Percentiles rank a stretch among this genome's conserved stretches.
Evolutionary conservation across 192 early-diverging fungal genomes (phyloP).

Genomic region (Coemansia sp.): DNA sequence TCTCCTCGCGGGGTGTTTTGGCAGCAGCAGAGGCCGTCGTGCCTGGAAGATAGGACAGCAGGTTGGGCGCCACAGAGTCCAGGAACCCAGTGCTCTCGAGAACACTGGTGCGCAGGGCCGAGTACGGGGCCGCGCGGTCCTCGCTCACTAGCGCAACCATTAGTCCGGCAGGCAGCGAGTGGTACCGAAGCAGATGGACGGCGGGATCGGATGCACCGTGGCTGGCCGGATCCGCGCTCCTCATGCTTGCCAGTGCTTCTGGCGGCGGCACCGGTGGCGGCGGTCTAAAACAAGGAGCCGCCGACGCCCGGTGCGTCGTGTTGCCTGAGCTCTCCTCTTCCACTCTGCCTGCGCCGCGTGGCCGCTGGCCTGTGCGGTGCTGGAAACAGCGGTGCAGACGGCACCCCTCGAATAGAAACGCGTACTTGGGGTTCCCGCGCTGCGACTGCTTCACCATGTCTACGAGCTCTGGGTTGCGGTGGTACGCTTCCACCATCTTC

Average conservation of each 20-base stretch:
- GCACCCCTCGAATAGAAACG: conserved; percentile 28
- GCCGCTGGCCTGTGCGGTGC: conserved; percentile 13
- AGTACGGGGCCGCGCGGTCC: conserved; percentile 14
- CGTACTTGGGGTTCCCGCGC: conserved; percentile 25
- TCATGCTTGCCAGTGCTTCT: not conserved
- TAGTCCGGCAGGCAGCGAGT: conserved; percentile 33
- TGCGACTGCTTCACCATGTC: conserved; percentile 28
- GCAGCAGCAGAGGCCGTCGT: not conserved
- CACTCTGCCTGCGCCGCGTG: not conserved
- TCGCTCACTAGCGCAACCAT: conserved; percentile 22
- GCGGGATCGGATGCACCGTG: not conserved
- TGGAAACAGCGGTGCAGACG: conserved; percentile 28
- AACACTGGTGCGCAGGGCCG: conserved; percentile 7
- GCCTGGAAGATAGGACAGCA: not conserved
- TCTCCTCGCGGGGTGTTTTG: no score
- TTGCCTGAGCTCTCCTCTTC: not conserved
- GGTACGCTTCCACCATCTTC: conserved; percentile 35
- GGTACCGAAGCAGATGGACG: conserved; percentile 10
- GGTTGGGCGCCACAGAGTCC: conserved; percentile 19
- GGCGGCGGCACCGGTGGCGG: conserved; percentile 11
- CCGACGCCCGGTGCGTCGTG: not conserved
- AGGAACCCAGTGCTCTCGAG: conserved; percentile 30
- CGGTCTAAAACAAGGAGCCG: not conserved
- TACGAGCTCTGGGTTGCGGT: conserved; percentile 30
- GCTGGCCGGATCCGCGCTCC: not conserved